Base-by-base conservation (phyloP, 2,329 filamentous ascomycete genomes). In the Verticillium albo-atrum region DNA sequence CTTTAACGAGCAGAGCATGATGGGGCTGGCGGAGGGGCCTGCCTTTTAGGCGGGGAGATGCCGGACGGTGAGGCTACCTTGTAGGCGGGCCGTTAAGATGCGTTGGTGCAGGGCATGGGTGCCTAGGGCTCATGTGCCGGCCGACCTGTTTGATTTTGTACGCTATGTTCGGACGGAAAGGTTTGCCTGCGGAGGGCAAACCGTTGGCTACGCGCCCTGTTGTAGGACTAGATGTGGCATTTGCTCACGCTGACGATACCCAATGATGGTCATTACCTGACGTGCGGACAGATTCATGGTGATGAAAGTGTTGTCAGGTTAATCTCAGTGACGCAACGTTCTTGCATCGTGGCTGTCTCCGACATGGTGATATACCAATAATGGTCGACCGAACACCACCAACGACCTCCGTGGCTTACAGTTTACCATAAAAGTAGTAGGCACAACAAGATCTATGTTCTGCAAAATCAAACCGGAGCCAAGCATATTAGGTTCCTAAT, bases 1-100 rank as follows among this genome's bases (percentile, higher is more conserved):
- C 54, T 68, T 86, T 61, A 83, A 80, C 60, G 82, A 85, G 70
- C 77, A 77, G 71, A 82, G 79, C 61, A 75, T 86, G 66, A 81
- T 82, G 70, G 85, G 80, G 56, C 72, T 85, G 60, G 79, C 82
- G 0, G 83, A 83, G 1, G 82, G 82, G 6, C 79, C 82, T 23
- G 81, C 82, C 3, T 86, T 86, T 65, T 84, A 28, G 34, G 54
- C 14, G 28, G 15, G 6, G 20, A n/a, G n/a, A n/a, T n/a, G 42
- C 42, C 30, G 30, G 9, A 10, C 14, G 30, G 14, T 32, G 30
- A 32, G 30, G n/a, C n/a, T n/a, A n/a, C n/a, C n/a, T n/a, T n/a
- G n/a, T n/a, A n/a, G n/a, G n/a, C n/a, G n/a, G n/a, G n/a, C n/a
- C n/a, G n/a, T n/a, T n/a, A n/a, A n/a, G n/a, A n/a, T n/a, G n/a